Base-by-base conservation (phyloP, 768 basidiomycete species). In the Pisolithus microcarpus region DNA sequence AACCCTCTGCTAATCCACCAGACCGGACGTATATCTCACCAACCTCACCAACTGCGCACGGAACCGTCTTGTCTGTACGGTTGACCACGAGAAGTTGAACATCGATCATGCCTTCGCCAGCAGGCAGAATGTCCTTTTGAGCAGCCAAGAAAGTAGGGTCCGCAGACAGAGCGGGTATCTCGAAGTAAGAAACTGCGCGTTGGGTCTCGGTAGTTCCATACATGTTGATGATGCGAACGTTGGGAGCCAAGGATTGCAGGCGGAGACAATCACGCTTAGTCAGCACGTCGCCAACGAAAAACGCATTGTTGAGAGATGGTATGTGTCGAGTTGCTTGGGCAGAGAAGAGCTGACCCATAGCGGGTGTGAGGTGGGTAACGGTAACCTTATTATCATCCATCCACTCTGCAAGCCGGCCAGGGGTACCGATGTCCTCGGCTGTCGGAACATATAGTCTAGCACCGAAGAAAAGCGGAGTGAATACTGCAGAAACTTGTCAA, bases 151-250 rank as follows among this genome's bases (percentile, higher is more conserved):
- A 97, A 1, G 92, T 93, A 0, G 85, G 78, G 62, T 98, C 93
- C 50, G 77, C 76, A 7, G 84, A 72, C 8, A 95, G 79, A 48
- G 88, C 80, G 2, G 95, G 93, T 58, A 98, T 91, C 19, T 84
- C 78, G 64, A 94, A 97, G 71, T 97, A 98, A 19, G 94, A 97
- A 9, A 99, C 96, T 2, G 96, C 96, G 48, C 96, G 89, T 66
- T 99, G 96, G 7, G 96, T 98, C 70, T 99, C 96, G 19, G 96
- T 99, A 7, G 96, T 98, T 15, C 96, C 96, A 67, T 97, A 99
- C 96, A 99, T 99, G 75, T 99, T 99, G 69, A 98, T 85, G 64
- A 99, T 97, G 31, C 83, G 76, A 13, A 94, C 92, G 60, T 98
- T 96, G 11, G 82, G 73, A 2, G 95, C 96, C 44, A 99, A 84